phyloP scores from a whole-genome alignment of 2,329 filamentous ascomycete species.

The Magnaporthiopsis rhizophila region DNA sequence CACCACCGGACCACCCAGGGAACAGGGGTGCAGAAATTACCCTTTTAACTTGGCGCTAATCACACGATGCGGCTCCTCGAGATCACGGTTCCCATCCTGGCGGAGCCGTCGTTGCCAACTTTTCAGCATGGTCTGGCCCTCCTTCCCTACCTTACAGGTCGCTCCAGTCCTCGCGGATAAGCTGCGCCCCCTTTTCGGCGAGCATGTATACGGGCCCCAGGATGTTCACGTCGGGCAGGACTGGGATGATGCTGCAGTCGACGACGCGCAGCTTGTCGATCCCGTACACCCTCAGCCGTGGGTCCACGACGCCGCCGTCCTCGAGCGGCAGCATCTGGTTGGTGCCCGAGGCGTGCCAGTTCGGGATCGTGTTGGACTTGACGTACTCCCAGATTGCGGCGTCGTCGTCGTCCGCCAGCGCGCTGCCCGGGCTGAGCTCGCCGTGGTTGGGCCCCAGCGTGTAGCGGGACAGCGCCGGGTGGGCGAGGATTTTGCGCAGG shows the following conservation, averaged over 20 bases:
- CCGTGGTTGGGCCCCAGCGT: constrained; percentile 16
- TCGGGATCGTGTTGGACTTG: constrained; percentile 13
- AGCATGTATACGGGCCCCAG: constrained; percentile 6
- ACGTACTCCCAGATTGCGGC: constrained; percentile 12
- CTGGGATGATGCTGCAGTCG: constrained; percentile 9
- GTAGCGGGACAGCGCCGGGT: constrained; percentile 17
- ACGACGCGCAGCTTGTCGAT: constrained; percentile 4
- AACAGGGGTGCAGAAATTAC: background rate
- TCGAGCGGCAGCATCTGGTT: constrained; percentile 43
- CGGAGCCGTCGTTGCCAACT: too few relatives aligned
- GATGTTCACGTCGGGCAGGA: constrained; percentile 7
- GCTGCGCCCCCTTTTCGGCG: constrained; percentile 7
- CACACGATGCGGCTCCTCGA: too few relatives aligned
- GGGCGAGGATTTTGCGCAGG: constrained; percentile 20
- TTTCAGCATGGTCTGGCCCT: too few relatives aligned
- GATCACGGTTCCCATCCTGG: too few relatives aligned
- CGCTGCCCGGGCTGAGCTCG: constrained; percentile 26
- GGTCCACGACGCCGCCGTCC: constrained; percentile 43
- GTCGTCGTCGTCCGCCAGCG: constrained; percentile 10
- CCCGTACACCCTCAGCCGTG: constrained; percentile 27
- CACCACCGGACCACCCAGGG: too few relatives aligned
- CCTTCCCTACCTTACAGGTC: constrained; percentile 6
- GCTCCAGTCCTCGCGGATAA: constrained; percentile 7
- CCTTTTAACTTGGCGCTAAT: too few relatives aligned
- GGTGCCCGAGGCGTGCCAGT: constrained; percentile 48